Base-by-base conservation (phyloP, 2,329 filamentous ascomycete species). In the Pezicula rhizophila region DNA sequence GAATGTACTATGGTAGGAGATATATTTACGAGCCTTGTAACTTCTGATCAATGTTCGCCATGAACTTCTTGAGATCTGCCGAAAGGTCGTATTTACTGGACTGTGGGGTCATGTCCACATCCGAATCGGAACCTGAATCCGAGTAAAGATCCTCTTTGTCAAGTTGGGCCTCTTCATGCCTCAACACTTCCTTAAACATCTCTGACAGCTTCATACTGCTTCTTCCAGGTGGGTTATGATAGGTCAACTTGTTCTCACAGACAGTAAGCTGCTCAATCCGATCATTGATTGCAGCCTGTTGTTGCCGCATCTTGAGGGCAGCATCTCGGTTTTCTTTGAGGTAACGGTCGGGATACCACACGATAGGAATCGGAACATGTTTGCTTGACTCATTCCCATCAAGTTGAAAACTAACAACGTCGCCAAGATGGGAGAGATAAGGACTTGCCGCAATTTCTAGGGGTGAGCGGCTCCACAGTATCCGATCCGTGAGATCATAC, bases 331-430 rank as follows among this genome's bases (percentile, higher is more conserved):
- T 69, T 10, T 57, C 62, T 42, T 67, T 64, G 45, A 77, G 61
- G 49, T 80, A 81, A n/a, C 70, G 72, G 59, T 80, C 77, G 1
- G 75, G 72, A 54, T 78, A 80, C 52, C 79, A 71, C 11, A 72
- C 63, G 38, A 66, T 63, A 5, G 78, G 78, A 31, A 81, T 71
- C 3, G 78, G 73, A 38, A 78, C 66, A 2, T 68, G 67, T 40
- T 70, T 69, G 7, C 64, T 58, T 4, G 72, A 65, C 2, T 70
- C 72, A 4, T 68, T 68, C 14, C 66, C 65, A 15, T 57, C 56
- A 11, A 80, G 58, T 39, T 70, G 70, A 34, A 80, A 66, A 7
- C 70, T 69, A 20, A 81, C 55, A 3, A 80, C 68, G n/a, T 79
- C 75, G 4, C 73, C 74, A 20, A 65, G 54, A 41, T 62, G 59